Evolutionary conservation across 495 filamentous ascomycete genomes (phyloP).

Genomic region (Penicillium mononematosum): DNA sequence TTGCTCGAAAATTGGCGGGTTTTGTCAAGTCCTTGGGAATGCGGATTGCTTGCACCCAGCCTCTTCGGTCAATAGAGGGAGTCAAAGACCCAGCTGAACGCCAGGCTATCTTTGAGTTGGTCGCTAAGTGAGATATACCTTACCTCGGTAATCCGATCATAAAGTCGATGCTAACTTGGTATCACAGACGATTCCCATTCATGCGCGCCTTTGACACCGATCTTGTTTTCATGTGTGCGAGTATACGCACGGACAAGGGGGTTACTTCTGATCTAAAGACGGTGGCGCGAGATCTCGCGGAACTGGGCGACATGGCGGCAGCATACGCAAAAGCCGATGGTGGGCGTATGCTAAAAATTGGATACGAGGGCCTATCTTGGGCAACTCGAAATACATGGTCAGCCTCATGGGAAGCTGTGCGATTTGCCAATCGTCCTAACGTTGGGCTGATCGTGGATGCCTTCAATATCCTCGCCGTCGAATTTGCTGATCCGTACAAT

Average conservation of each 20-base stretch:
- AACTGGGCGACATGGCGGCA: constrained; percentile 34
- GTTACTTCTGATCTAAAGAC: constrained; percentile 33
- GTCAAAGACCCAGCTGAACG: constrained; percentile 29
- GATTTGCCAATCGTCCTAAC: constrained; percentile 55
- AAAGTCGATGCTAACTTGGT: background rate
- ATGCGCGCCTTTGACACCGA: constrained; percentile 41
- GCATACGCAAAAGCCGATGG: constrained; percentile 30
- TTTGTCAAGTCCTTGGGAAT: constrained; percentile 33
- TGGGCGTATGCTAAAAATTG: constrained; percentile 30
- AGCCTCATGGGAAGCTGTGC: constrained; percentile 58
- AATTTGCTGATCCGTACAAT: constrained; percentile 61
- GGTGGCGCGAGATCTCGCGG: constrained; percentile 31
- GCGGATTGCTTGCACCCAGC: constrained; percentile 36
- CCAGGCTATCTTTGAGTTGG: constrained; percentile 20
- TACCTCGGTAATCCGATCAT: background rate
- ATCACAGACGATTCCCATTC: constrained; percentile 32
- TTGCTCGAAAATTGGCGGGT: constrained; percentile 30
- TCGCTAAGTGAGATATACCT: constrained; percentile 21
- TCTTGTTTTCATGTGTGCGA: constrained; percentile 38
- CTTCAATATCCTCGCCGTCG: constrained; percentile 65
- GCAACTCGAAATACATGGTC: constrained; percentile 60
- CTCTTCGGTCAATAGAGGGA: constrained; percentile 33
- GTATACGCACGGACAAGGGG: constrained; percentile 29
- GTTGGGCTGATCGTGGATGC: constrained; percentile 68
- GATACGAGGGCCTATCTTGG: constrained; percentile 56